Percentiles rank a stretch among this genome's conserved stretches.
phyloP scores from a whole-genome alignment of 169 alveolate genomes.

The Cryptosporidium felis region DNA sequence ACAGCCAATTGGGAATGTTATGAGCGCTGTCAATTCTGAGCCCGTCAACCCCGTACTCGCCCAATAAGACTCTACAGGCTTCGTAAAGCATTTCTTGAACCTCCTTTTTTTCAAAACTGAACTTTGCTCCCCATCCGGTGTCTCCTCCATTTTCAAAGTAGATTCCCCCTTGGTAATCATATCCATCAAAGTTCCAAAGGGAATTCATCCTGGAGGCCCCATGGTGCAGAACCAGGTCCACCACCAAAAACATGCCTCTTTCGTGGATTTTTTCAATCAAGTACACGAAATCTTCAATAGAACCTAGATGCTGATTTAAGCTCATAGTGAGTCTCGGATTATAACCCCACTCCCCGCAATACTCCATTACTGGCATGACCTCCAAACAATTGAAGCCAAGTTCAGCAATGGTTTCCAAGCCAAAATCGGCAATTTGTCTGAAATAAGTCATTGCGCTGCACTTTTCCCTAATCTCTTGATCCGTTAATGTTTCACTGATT shows the following conservation, averaged over 20 bases:
- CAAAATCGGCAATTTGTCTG: conserved; percentile 58
- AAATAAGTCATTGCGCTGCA: background rate
- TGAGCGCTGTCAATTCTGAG: conserved; percentile 75
- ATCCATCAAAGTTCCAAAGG: conserved; percentile 77
- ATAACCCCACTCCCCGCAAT: conserved; percentile 78
- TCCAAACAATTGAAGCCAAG: conserved; percentile 73
- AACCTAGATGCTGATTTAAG: conserved; percentile 59
- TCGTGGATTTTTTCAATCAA: conserved; percentile 69
- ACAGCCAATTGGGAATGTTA: conserved; percentile 64
- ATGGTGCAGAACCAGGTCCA: conserved; percentile 74
- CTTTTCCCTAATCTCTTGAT: background rate
- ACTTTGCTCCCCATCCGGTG: conserved; percentile 77
- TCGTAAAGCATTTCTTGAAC: conserved; percentile 71
- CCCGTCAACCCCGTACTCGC: conserved; percentile 76
- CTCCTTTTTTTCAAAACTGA: conserved; percentile 72
- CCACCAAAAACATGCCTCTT: conserved; percentile 28
- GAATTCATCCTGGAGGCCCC: conserved; percentile 75
- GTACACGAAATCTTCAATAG: conserved; percentile 36
- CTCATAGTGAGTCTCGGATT: conserved; percentile 73
- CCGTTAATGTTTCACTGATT: background rate
- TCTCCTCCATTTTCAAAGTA: conserved; percentile 78
- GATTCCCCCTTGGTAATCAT: conserved; percentile 73
- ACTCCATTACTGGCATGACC: conserved; percentile 75
- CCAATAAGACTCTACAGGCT: conserved; percentile 71
- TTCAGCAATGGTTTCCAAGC: background rate